A percentile compares a stretch with the other conserved stretches of the same genome.
These are phyloP conservation scores for Zostera marina DNA, from an alignment of 116 monocot genomes.

Conservation along the genomic window DNA sequence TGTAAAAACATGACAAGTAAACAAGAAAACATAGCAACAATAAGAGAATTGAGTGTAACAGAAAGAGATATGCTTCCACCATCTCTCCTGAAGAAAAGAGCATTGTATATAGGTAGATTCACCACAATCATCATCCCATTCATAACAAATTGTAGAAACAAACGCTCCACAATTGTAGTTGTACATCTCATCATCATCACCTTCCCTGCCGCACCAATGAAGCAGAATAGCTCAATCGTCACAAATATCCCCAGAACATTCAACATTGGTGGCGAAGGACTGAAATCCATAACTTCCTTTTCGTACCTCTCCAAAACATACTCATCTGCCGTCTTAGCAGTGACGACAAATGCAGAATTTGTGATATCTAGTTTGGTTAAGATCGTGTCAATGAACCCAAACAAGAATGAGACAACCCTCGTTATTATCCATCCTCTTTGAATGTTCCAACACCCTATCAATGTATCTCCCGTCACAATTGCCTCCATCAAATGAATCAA, in stretches of 20 bases:
- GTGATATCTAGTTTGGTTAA: constrained; percentile 12
- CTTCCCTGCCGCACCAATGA: constrained; percentile 7
- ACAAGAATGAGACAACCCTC: constrained; percentile 29
- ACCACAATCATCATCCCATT: constrained; percentile 21
- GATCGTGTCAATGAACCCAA: constrained; percentile 18
- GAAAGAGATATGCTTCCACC: constrained; percentile 21
- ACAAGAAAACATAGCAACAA: constrained; percentile 7
- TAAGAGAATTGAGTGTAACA: constrained; percentile 12
- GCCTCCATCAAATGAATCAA: constrained; percentile 17
- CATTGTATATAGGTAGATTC: constrained; percentile 41
- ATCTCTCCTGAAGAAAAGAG: constrained; percentile 32
- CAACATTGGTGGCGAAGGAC: constrained; percentile 24
- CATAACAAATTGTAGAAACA: constrained; percentile 22
- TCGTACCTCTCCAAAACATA: constrained; percentile 32
- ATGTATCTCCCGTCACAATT: constrained; percentile 11
- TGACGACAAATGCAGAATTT: constrained; percentile 27
- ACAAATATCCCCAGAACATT: constrained; percentile 17
- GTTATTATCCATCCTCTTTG: constrained; percentile 41
- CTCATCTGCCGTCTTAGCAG: constrained; percentile 23
- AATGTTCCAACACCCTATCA: constrained; percentile 45
- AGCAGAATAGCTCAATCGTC: constrained; percentile 20
- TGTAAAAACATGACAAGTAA: not conserved
- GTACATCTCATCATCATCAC: not conserved
- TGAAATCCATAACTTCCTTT: constrained; percentile 41
- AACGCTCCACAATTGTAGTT: not conserved